Percentiles rank a stretch among this genome's conserved stretches.
These are phyloP conservation scores for Skeletonema grethae DNA, from an alignment of 108 stramenopile species.

Conservation along the genomic window DNA sequence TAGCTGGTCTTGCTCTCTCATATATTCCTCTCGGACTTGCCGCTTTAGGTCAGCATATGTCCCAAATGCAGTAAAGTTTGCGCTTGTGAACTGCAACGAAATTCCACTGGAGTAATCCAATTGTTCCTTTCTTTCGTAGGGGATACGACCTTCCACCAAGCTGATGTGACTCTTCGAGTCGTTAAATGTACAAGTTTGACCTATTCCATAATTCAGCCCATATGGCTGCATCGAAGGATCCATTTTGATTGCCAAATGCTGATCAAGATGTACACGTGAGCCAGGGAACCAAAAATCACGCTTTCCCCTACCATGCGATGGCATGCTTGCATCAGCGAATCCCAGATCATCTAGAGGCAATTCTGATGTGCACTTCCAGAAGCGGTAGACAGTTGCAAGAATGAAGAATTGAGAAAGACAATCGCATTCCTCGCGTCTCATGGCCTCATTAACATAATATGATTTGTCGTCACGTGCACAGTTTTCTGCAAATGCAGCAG, in stretches of 20 bases:
- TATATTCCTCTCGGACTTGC: slow-evolving; percentile 51
- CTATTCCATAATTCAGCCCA: slow-evolving; percentile 34
- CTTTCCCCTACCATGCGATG: slow-evolving; percentile 30
- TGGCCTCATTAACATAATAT: slow-evolving; percentile 52
- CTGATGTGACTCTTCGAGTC: slow-evolving; percentile 21
- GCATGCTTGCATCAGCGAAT: slow-evolving; percentile 44
- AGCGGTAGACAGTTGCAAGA: slow-evolving; percentile 66
- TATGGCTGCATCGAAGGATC: slow-evolving; percentile 44
- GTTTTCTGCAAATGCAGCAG: slow-evolving; percentile 5
- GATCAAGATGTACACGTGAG: slow-evolving; percentile 36
- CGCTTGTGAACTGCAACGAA: slow-evolving; percentile 60
- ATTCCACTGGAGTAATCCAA: slow-evolving; percentile 43
- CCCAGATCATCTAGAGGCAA: slow-evolving; percentile 55
- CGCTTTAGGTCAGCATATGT: slow-evolving; percentile 57
- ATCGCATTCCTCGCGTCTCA: slow-evolving; percentile 74
- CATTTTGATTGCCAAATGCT: slow-evolving; percentile 20
- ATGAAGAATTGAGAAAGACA: slow-evolving; percentile 60
- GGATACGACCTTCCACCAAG: slow-evolving; percentile 35
- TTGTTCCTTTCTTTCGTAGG: slow-evolving; percentile 13
- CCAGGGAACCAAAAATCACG: slow-evolving; percentile 73
- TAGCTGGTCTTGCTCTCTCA: slow-evolving; percentile 39
- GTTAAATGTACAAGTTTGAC: slow-evolving; percentile 34
- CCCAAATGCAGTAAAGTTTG: slow-evolving; percentile 36
- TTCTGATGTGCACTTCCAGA: slow-evolving; percentile 74
- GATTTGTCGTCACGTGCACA: slow-evolving; percentile 88